A percentile compares a stretch with the other conserved stretches of the same genome.
phyloP scores from a whole-genome alignment of 208 protist genomes.

The Crithidia sp. region DNA sequence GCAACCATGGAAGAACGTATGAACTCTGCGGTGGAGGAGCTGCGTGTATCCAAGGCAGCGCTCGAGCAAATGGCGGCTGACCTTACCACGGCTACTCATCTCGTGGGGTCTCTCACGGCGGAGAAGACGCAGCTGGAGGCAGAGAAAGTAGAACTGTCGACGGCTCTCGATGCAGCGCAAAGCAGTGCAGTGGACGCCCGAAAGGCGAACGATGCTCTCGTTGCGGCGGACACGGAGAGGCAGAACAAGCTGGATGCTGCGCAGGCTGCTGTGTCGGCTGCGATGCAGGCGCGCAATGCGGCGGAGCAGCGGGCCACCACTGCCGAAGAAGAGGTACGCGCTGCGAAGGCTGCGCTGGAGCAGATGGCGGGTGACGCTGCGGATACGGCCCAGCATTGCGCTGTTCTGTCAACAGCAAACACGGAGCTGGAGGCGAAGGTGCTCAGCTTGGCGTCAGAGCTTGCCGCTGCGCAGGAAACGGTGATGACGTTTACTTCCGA shows the following conservation, averaged over 20 bases:
- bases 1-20: no score
- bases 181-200: background rate
- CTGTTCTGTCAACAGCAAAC: background rate
- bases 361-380: background rate
- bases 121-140: background rate
- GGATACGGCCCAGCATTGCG: background rate
- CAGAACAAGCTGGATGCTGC: background rate
- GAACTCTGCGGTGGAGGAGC: background rate
- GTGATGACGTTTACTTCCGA: background rate
- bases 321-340: conserved; percentile 7
- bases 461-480: background rate
- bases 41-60: background rate
- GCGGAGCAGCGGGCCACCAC: conserved; percentile 4
- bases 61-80: background rate
- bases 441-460: background rate
- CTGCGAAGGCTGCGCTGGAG: conserved; percentile 6
- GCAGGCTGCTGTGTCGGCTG: background rate
- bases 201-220: background rate
- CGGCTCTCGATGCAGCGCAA: background rate
- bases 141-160: background rate
- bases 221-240: background rate
- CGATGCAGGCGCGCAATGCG: background rate
- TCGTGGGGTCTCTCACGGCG: background rate
- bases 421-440: background rate
- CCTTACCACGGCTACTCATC: background rate